These are phyloP conservation scores for Penicillium sp. DNA, from an alignment of 2,329 filamentous ascomycete genomes.

Conservation along the genomic window DNA sequence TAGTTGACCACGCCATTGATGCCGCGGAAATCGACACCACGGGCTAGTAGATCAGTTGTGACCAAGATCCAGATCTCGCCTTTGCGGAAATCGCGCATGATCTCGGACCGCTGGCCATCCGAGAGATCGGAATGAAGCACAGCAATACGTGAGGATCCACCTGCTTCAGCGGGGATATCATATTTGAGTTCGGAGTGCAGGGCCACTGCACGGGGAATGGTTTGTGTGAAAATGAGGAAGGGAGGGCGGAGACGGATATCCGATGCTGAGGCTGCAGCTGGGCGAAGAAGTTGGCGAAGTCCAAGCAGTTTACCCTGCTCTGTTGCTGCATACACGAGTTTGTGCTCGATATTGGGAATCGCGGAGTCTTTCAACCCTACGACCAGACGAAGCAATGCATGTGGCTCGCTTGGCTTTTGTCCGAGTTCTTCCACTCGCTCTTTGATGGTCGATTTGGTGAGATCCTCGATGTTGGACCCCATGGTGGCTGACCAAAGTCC, in stretches of 20 bases:
- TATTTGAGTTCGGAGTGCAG: constrained; percentile 88
- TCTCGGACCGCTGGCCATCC: constrained; percentile 68
- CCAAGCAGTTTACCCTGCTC: constrained; percentile 92
- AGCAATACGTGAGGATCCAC: constrained; percentile 78
- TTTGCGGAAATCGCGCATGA: constrained; percentile 86
- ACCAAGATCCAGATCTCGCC: constrained; percentile 96
- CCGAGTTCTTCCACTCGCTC: constrained; percentile 44
- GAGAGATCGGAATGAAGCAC: constrained; percentile 86
- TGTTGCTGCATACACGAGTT: constrained; percentile 84
- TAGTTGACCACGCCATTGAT: constrained; percentile 98
- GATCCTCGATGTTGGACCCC: constrained; percentile 83
- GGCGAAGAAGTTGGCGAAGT: constrained; percentile 83
- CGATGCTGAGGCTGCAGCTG: constrained; percentile 55
- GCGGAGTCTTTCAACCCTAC: constrained; percentile 97
- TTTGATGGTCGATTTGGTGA: constrained; percentile 68
- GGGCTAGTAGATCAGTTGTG: constrained; percentile 88
- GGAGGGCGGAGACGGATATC: constrained; percentile 68
- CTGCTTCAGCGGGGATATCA: constrained; percentile 86
- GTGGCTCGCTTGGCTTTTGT: constrained; percentile 20
- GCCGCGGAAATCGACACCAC: constrained; percentile 91
- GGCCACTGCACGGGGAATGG: constrained; percentile 83
- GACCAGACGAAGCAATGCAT: constrained; percentile 73
- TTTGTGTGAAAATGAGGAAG: constrained; percentile 94
- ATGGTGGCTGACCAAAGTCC: constrained; percentile 97
- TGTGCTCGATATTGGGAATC: constrained; percentile 87